Evolutionary conservation across 2,329 filamentous ascomycete species (phyloP).

Genomic region (Hawksworthiomyces lignivorus): DNA sequence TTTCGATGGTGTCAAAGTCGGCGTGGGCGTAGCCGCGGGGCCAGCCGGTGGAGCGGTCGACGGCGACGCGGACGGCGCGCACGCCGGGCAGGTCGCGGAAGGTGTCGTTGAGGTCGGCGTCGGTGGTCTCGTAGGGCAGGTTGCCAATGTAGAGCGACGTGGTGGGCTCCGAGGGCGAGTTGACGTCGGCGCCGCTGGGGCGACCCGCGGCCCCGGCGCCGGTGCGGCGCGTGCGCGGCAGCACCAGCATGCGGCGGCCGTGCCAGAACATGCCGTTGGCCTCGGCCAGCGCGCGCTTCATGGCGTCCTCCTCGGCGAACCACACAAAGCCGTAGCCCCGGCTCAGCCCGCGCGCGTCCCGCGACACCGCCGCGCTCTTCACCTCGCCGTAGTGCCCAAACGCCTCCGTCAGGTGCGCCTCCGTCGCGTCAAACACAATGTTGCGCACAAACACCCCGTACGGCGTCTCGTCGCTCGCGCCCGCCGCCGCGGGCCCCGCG

Average conservation of each 20-base stretch:
- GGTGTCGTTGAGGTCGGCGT: slow-evolving; percentile 70
- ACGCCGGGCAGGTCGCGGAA: slow-evolving; percentile 66
- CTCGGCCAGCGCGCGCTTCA: slow-evolving; percentile 19
- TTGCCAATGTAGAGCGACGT: slow-evolving; percentile 68
- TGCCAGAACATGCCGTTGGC: slow-evolving; percentile 31
- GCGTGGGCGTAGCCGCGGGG: slow-evolving; percentile 79
- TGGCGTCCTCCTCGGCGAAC: slow-evolving; percentile 18
- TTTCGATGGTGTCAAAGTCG: slow-evolving; percentile 63
- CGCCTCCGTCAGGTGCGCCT: slow-evolving; percentile 25
- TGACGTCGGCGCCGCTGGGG: background rate
- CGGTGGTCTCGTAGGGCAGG: slow-evolving; percentile 78
- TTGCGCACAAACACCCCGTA: slow-evolving; percentile 26
- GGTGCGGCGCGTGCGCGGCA: slow-evolving; percentile 10
- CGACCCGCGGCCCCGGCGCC: background rate
- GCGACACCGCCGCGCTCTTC: slow-evolving; percentile 18
- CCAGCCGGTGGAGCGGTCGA: slow-evolving; percentile 73
- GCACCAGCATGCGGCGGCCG: slow-evolving; percentile 26
- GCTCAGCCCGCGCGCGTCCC: slow-evolving; percentile 28
- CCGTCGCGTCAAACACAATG: slow-evolving; percentile 28
- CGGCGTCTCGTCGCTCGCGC: slow-evolving; percentile 11
- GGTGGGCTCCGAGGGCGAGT: slow-evolving; percentile 15
- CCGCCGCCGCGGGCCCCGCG: background rate
- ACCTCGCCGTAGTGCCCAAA: slow-evolving; percentile 27
- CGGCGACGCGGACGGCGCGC: slow-evolving; percentile 69
- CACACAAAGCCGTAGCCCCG: slow-evolving; percentile 28